These are phyloP conservation scores for Dactylonectria macrodidyma DNA, from an alignment of 2,329 filamentous ascomycete genomes.

Conservation along the genomic window DNA sequence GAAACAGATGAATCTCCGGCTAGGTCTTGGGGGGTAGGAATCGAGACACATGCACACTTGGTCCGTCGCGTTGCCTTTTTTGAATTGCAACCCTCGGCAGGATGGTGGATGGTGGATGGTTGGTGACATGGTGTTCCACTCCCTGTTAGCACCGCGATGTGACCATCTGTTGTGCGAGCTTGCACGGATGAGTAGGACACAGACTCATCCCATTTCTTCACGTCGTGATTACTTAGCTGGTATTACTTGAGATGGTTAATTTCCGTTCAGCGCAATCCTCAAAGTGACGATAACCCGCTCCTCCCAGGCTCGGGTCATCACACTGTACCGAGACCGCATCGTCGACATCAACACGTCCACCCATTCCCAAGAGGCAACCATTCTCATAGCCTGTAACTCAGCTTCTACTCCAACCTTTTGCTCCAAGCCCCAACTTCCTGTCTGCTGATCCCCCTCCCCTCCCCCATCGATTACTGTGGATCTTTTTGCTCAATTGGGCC, in stretches of 20 bases:
- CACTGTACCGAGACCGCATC: no score
- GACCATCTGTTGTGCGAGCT: not conserved
- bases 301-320: no score
- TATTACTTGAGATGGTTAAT: not conserved
- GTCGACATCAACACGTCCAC: no score
- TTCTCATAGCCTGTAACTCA: not conserved
- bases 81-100: no score
- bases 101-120: not conserved
- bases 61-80: not conserved
- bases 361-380: not conserved
- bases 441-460: not conserved
- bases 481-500: constrained; percentile 14
- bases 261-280: no score
- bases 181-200: not conserved
- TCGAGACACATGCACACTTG: not conserved
- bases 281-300: no score
- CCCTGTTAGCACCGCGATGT: not conserved
- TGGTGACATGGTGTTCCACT: not conserved
- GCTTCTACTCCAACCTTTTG: not conserved
- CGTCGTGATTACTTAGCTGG: not conserved
- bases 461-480: not conserved
- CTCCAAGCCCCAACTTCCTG: no score
- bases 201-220: not conserved
- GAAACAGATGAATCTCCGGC: not conserved
- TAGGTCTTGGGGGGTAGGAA: not conserved